Percentiles rank a stretch among this genome's conserved stretches.
Evolutionary conservation across 768 basidiomycete species (phyloP).

Genomic region (Nidularia sp.): DNA sequence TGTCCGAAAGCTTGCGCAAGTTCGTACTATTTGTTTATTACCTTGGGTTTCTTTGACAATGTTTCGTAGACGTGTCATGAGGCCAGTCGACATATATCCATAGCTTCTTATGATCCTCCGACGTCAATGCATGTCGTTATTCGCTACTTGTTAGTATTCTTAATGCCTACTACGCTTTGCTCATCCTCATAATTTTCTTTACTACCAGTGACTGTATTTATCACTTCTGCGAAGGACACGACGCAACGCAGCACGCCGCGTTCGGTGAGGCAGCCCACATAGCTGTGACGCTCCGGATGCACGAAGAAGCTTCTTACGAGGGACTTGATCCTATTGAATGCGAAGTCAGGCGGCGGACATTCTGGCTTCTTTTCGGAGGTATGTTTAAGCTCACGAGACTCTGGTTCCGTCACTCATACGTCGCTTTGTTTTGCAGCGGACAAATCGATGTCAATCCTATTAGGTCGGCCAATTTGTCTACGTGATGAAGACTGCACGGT

Average conservation of each 20-base stretch:
- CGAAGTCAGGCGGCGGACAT: conserved; percentile 79
- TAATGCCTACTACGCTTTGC: neutral
- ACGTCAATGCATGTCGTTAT: conserved; percentile 83
- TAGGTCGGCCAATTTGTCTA: conserved; percentile 81
- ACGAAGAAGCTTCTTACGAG: conserved; percentile 82
- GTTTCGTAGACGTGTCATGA: conserved; percentile 64
- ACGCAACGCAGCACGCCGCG: conserved; percentile 82
- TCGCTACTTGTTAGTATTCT: conserved; percentile 73
- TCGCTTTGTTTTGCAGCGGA: conserved; percentile 49
- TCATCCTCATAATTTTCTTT: conserved; percentile 3
- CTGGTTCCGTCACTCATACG: neutral
- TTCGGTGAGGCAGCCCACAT: conserved; percentile 87
- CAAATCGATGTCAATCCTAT: conserved; percentile 83
- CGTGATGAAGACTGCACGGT: conserved; percentile 90
- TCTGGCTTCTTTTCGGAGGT: conserved; percentile 92
- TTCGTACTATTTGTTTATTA: conserved; percentile 9
- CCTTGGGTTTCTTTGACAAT: neutral
- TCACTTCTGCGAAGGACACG: conserved; percentile 86
- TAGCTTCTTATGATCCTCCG: conserved; percentile 80
- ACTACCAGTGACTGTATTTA: conserved; percentile 69
- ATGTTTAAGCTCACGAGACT: conserved; percentile 15
- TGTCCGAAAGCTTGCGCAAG: conserved; percentile 77
- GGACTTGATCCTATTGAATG: conserved; percentile 83
- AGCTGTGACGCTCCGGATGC: conserved; percentile 77
- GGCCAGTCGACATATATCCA: conserved; percentile 76